Percentiles rank a stretch among this genome's conserved stretches.
Evolutionary conservation across 371 early-diverging fungal species (phyloP).

Genomic region (Syncephalastrum monosporum): DNA sequence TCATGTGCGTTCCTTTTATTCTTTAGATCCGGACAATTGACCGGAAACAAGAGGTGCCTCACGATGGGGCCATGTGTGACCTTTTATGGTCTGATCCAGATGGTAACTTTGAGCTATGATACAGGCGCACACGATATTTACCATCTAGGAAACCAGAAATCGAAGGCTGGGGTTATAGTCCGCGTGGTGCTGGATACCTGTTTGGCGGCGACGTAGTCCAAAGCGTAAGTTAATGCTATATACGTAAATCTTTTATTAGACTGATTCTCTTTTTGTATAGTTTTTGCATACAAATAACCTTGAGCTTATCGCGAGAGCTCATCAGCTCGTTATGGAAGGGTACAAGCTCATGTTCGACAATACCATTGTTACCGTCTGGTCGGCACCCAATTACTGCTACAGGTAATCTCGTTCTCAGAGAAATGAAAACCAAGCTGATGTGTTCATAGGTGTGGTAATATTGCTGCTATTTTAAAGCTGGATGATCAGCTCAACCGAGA

Average conservation of each 20-base stretch:
- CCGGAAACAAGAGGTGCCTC: slow-evolving; percentile 98
- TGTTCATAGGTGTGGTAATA: slow-evolving; percentile 89
- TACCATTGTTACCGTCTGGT: slow-evolving; percentile 98
- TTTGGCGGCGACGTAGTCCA: slow-evolving; percentile 94
- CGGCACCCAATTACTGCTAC: slow-evolving; percentile 99
- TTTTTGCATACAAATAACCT: slow-evolving; percentile 89
- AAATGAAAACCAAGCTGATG: slow-evolving; percentile 1
- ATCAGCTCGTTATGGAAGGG: slow-evolving; percentile 99
- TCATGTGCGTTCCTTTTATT: not conserved
- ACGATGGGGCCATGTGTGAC: slow-evolving; percentile 99
- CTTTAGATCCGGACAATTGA: slow-evolving; percentile 90
- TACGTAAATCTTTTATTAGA: not conserved
- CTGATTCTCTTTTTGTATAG: slow-evolving; percentile 28
- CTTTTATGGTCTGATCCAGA: slow-evolving; percentile 99
- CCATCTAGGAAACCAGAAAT: slow-evolving; percentile 54
- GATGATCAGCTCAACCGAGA: slow-evolving; percentile 86
- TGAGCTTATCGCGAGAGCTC: slow-evolving; percentile 96
- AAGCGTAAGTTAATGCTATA: slow-evolving; percentile 45
- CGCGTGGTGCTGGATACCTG: slow-evolving; percentile 98
- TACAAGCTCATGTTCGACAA: slow-evolving; percentile 95
- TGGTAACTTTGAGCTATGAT: slow-evolving; percentile 35
- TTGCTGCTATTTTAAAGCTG: slow-evolving; percentile 97
- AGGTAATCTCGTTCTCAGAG: slow-evolving; percentile 25
- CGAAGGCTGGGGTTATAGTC: slow-evolving; percentile 94
- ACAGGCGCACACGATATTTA: not conserved